Percentiles rank a stretch among this genome's conserved stretches.
phyloP scores from a whole-genome alignment of 179 eudicot genomes.

The Silene vulgaris region DNA sequence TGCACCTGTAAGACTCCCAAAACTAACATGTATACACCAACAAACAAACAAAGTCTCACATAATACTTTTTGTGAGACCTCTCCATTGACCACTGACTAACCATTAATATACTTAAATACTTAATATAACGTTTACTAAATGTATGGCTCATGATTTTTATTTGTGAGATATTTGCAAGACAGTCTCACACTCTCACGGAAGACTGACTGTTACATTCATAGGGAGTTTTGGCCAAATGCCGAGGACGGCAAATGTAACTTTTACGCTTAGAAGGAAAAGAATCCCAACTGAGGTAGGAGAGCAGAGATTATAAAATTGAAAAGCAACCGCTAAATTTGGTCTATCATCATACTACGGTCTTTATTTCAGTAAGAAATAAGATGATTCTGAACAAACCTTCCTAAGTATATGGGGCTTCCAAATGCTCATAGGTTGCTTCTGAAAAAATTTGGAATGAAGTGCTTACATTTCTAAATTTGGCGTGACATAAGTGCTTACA shows the following conservation, averaged over 20 bases:
- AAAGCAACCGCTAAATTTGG: neutral
- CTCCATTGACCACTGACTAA: neutral
- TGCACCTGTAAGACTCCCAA: too few species aligned
- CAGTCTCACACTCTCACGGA: neutral
- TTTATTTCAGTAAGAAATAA: neutral
- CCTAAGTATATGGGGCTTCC: conserved; percentile 95
- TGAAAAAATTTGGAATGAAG: too few species aligned
- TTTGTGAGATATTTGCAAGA: neutral
- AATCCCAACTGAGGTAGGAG: neutral
- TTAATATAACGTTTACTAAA: too few species aligned
- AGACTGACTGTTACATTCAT: neutral
- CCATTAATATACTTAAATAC: neutral
- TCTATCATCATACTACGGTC: neutral
- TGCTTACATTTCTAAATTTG: too few species aligned
- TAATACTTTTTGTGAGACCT: neutral
- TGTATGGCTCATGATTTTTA: neutral
- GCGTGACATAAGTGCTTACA: too few species aligned
- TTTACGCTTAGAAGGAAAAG: neutral
- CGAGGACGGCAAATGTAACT: too few species aligned
- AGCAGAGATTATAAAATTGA: neutral
- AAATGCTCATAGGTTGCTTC: too few species aligned
- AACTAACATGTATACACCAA: too few species aligned
- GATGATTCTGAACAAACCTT: conserved; percentile 49
- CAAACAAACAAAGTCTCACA: neutral
- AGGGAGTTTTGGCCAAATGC: neutral